Base-by-base conservation (phyloP, 192 early-diverging fungal genomes). In the Coemansia biformis region DNA sequence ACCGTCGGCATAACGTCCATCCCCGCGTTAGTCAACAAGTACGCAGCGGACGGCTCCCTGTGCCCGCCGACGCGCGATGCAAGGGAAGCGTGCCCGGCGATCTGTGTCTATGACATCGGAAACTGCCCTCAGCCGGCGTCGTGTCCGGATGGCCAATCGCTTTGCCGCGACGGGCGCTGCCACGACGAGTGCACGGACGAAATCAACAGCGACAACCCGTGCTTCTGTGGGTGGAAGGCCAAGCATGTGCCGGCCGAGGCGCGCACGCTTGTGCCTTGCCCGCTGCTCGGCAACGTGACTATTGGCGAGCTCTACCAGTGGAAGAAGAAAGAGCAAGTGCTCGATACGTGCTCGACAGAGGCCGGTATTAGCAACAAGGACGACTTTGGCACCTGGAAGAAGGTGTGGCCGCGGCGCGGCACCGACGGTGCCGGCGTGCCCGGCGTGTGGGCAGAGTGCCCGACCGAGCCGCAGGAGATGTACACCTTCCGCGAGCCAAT, bases 11-110 rank as follows among this genome's bases (percentile, higher is more conserved):
- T n/a, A n/a, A n/a, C n/a, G n/a, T n/a, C n/a, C n/a, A n/a, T n/a
- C n/a, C n/a, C n/a, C n/a, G n/a, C n/a, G n/a, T 51, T 62, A 77
- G 78, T 77, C 11, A 63, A 63, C 60, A 54, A 55, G 46, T 54
- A 50, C 45, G 48, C 16, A 4, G 51, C 51, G 9, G 32, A 63
- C 28, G 52, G 60, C 14, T 21, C 23, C 6, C 37, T 51, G 16
- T 63, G 60, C 34, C 60, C 60, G 4, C 51, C 53, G 2, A 22
- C 30, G n/a, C 24, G 22, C 16, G 19, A 55, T 14, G 13, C 38
- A 6, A 21, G 15, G 16, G 30, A 23, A 30, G 51, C 17, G 8
- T 63, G 60, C 36, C 52, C 60, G 4, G 60, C 52, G 16, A 46
- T 63, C 19, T 63, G 60, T 32, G 60, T 63, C 2, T 55, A 54